Base-by-base conservation (phyloP, 768 basidiomycete genomes). In the Suillus subalutaceus region DNA sequence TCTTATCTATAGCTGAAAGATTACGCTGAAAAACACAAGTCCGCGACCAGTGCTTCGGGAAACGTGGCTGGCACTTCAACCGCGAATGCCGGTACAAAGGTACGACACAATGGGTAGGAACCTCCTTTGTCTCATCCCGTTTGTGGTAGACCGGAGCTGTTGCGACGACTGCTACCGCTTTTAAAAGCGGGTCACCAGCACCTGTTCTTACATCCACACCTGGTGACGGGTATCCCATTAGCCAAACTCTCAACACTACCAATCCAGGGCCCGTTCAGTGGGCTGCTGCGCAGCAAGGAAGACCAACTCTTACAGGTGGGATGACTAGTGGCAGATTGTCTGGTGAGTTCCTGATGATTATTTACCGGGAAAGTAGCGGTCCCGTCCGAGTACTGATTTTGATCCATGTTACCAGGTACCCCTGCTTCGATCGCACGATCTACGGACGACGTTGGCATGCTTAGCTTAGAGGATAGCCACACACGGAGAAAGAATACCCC, bases 291-390 rank as follows among this genome's bases (percentile, higher is more conserved):
- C 79, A 80, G 32, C 85, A 88, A 63, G 85, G 87, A 3, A 79
- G 93, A 60, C 88, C 93, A 26, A 90, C 93, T 20, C 79, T 95
- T 20, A 91, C 88, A 0, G 91, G 91, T 46, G 93, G 93, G 2
- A 77, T 92, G 26, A 76, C 88, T 0, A 82, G 84, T 50, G 91
- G 93, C 18, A 81, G 92, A 16, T 78, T 92, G 68, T 84, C 90
- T 62, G 87, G 90, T 88, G 68, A 66, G 84, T 75, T 41, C 60
- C 53, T 23, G 53, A 13, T 6, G 30, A 23, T 26, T 37, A 20
- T 56, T 23, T 66, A 1, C 48, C 23, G 35, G 30, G 48, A 53
- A 38, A 40, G 55, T 12, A 12, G 37, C 15, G 35, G 60, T 23
- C 57, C 37, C 32, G 30, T 65, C 38, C n/a, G 52, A 32, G 20